Percentiles rank a stretch among this genome's conserved stretches.
These are phyloP conservation scores for Salmacisia buchloeana DNA, from an alignment of 1,284 basidiomycete genomes.

Conservation along the genomic window DNA sequence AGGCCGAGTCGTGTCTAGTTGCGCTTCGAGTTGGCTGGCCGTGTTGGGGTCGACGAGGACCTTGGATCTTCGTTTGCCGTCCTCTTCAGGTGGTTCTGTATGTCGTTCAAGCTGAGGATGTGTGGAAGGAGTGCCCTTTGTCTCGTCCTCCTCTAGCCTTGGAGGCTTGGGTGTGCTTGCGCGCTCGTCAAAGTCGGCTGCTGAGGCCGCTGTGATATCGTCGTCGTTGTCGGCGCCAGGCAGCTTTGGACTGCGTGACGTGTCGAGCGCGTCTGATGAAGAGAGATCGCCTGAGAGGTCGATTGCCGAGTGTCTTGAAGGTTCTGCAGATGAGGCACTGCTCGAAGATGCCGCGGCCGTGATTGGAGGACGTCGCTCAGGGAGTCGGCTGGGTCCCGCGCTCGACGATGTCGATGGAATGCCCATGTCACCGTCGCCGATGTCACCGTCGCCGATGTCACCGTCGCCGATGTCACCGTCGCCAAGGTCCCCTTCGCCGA, in stretches of 20 bases:
- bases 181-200: neutral
- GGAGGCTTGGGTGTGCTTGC: slow-evolving; percentile 1
- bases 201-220: neutral
- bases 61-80: neutral
- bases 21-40: slow-evolving; percentile 27
- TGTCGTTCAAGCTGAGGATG: neutral
- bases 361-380: neutral
- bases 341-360: no score
- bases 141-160: neutral
- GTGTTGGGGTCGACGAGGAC: slow-evolving; percentile 42
- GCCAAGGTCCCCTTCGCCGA: no score
- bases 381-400: no score
- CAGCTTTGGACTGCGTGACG: no score
- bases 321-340: no score
- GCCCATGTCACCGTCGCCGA: neutral
- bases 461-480: neutral
- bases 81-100: neutral
- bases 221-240: neutral
- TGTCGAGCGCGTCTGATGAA: neutral
- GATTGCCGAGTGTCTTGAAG: neutral
- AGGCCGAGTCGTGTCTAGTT: neutral
- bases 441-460: neutral
- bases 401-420: no score
- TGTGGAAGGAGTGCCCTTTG: neutral
- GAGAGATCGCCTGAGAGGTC: neutral